Percentiles rank a stretch among this genome's conserved stretches.
Evolutionary conservation across 352 stramenopile species (phyloP).

Genomic region (Phytopythium sindhum): DNA sequence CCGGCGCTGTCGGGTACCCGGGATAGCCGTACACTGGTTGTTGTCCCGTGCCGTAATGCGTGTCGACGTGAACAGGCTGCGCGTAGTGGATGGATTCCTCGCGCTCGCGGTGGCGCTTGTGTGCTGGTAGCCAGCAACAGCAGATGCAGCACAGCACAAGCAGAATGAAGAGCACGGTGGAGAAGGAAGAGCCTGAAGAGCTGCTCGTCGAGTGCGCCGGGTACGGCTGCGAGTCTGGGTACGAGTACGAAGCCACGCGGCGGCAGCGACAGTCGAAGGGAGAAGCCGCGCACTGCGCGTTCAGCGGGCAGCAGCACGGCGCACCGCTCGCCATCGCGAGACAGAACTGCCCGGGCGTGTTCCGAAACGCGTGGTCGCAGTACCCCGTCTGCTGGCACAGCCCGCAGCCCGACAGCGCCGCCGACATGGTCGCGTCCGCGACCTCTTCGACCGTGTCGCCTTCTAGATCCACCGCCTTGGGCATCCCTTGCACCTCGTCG

Average conservation of each 20-base stretch:
- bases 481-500: constrained; percentile 9
- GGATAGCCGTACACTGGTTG: constrained; percentile 31
- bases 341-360: constrained; percentile 60
- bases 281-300: constrained; percentile 54
- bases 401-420: constrained; percentile 49
- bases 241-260: constrained; percentile 12
- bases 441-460: constrained; percentile 11
- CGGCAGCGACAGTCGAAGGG: constrained; percentile 63
- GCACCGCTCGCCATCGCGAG: constrained; percentile 42
- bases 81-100: constrained; percentile 32
- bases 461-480: constrained; percentile 18
- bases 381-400: constrained; percentile 57
- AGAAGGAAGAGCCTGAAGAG: constrained; percentile 23
- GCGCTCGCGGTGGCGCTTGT: constrained; percentile 22
- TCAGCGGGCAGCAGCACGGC: constrained; percentile 58
- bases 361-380: constrained; percentile 63
- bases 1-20: constrained; percentile 47
- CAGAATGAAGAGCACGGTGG: constrained; percentile 35
- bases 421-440: constrained; percentile 36
- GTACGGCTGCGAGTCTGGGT: constrained; percentile 11
- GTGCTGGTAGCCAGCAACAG: constrained; percentile 41
- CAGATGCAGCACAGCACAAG: constrained; percentile 52
- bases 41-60: constrained; percentile 42
- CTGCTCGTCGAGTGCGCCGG: constrained; percentile 30
- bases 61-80: constrained; percentile 26